Conservation (phyloP, 2,329 filamentous ascomycete genomes). For the Fusarium virguliforme region DNA sequence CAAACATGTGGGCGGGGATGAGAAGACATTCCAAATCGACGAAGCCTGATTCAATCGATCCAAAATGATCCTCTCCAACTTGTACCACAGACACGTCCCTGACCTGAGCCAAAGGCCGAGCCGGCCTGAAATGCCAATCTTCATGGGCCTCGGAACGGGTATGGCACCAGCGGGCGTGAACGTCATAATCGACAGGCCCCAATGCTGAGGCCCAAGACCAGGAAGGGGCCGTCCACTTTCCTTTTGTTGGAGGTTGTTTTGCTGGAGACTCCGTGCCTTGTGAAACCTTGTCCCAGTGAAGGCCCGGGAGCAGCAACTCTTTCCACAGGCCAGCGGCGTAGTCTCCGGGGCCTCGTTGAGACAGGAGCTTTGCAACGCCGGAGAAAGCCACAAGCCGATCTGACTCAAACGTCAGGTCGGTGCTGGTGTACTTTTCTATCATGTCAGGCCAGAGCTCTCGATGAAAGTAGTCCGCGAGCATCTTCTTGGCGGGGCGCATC, state of each 20-base stretch:
- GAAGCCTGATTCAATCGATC: neutral
- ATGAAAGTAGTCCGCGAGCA: neutral
- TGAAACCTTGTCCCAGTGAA: neutral
- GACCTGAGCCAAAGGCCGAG: neutral
- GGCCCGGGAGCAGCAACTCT: neutral
- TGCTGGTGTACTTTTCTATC: neutral
- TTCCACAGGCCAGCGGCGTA: slow-evolving; percentile 1
- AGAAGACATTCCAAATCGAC: neutral
- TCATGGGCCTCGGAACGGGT: neutral
- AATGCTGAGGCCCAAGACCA: neutral
- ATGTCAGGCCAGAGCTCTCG: neutral
- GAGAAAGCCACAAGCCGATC: neutral
- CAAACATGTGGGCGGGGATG: slow-evolving; percentile 3
- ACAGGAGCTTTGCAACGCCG: neutral
- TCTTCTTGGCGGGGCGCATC: neutral
- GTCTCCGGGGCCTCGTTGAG: neutral
- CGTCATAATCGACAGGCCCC: neutral
- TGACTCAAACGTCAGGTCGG: neutral
- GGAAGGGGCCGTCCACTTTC: neutral
- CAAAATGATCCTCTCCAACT: neutral
- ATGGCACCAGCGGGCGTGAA: slow-evolving; percentile 7
- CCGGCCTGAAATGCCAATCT: neutral
- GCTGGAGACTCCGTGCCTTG: neutral
- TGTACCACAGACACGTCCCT: neutral
- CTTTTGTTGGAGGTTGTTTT: neutral